These are phyloP conservation scores for Populus davidiana DNA, from an alignment of 345 rosid species.

Conservation along the genomic window DNA sequence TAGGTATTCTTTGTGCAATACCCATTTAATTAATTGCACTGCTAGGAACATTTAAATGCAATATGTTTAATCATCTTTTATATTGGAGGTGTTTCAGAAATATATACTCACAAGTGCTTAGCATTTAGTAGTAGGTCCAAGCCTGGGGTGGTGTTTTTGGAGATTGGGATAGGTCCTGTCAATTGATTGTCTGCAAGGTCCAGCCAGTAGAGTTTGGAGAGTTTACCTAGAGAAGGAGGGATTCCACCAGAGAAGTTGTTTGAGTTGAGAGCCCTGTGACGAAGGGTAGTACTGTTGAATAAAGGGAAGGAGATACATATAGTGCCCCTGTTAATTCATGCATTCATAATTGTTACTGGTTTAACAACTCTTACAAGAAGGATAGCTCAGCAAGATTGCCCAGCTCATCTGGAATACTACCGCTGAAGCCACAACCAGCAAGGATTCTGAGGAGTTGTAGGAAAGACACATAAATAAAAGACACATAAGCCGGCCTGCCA, in stretches of 20 bases:
- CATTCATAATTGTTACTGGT: neutral
- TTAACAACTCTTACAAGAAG: constrained; percentile 62
- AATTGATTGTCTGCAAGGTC: constrained; percentile 87
- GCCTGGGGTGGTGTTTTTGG: constrained; percentile 54
- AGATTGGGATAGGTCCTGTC: constrained; percentile 73
- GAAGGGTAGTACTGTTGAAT: neutral
- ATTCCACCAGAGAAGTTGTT: constrained; percentile 78
- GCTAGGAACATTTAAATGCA: neutral
- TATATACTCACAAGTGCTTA: constrained; percentile 80
- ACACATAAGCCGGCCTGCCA: neutral
- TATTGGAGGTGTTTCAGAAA: neutral
- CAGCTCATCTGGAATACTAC: constrained; percentile 72
- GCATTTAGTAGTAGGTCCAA: constrained; percentile 69
- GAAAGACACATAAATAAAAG: neutral
- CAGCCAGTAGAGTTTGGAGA: constrained; percentile 75
- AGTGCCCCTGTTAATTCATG: too few relatives aligned
- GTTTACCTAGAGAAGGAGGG: constrained; percentile 75
- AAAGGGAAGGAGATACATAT: constrained; percentile 1
- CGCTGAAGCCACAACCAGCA: constrained; percentile 86
- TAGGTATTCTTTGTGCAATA: neutral
- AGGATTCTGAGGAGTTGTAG: constrained; percentile 57
- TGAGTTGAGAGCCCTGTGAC: constrained; percentile 84
- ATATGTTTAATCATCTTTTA: neutral
- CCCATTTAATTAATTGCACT: neutral
- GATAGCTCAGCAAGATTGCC: constrained; percentile 76